Base-by-base conservation (phyloP, 768 basidiomycete species). In the Leucocoprinus leucothites region DNA sequence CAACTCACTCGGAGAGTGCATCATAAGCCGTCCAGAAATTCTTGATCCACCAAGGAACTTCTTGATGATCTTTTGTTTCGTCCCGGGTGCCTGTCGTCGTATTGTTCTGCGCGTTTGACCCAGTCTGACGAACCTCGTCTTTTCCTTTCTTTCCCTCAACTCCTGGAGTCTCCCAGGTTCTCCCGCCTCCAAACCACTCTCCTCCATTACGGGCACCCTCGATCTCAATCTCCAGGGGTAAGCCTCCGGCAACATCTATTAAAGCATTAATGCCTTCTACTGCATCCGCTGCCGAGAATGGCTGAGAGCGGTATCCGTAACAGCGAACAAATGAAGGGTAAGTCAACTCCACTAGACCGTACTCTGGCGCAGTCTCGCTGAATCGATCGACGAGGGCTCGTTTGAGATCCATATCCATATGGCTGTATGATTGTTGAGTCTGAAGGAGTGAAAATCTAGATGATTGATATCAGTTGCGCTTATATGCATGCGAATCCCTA, bases 1-100 rank as follows among this genome's bases (percentile, higher is more conserved):
- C 6, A 6, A 77, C 94, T 77, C 69, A 98, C 96, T 98, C 87
- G 56, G 81, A 76, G 51, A 97, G 82, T 3, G 96, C 89, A 66
- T 98, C 96, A 67, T 88, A 98, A 1, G 94, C 93, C 9, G 82
- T 80, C 97, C 97, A 99, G 65, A 98, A 99, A 69, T 98, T 98
- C 67, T 77, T 81, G 44, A 89, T 81, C 87, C 92, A 91, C 89
- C 91, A 94, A 51, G 82, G 74, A 31, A 85, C 76, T 14, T 59
- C 61, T 36, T 55, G 61, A 34, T 62, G 67, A 8, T 74, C 73
- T 18, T 66, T 69, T 1, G 59, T 66, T 34, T 65, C 70, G 16
- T 61, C 63, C 25, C 68, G 64, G 35, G 54, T 57, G 47, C 65
- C 62, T 24, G 26, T 22, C 22, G 24, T n/a, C 16, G 31, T 9